These are phyloP conservation scores for Inonotus hispidus DNA, from an alignment of 1,284 basidiomycete species.

Conservation along the genomic window DNA sequence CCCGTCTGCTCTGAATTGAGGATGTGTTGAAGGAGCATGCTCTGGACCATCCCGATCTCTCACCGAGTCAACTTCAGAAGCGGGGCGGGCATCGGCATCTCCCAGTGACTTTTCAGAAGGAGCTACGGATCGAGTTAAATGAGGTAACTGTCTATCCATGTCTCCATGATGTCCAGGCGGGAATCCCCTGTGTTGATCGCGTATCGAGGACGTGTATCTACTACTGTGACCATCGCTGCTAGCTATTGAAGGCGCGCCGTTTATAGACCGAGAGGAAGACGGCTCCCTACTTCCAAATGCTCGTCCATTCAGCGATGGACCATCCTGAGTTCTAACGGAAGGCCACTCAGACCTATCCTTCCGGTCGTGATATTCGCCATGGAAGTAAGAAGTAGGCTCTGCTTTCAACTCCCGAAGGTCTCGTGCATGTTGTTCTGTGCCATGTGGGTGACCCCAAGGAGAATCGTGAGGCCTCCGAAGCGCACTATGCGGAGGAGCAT, in stretches of 20 bases:
- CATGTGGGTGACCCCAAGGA: constrained; percentile 26
- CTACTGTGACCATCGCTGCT: constrained; percentile 9
- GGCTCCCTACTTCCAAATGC: background rate
- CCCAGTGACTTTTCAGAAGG: background rate
- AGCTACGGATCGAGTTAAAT: constrained; percentile 22
- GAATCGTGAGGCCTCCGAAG: constrained; percentile 44
- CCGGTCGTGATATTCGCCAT: background rate
- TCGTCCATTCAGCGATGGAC: background rate
- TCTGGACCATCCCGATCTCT: constrained; percentile 4
- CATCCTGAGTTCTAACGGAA: background rate
- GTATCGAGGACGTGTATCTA: background rate
- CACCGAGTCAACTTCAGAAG: background rate
- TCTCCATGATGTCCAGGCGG: constrained; percentile 26
- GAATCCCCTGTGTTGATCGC: constrained; percentile 23
- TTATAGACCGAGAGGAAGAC: constrained; percentile 1
- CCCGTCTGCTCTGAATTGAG: constrained; percentile 26
- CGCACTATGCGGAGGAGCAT: constrained; percentile 37
- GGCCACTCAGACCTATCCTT: background rate
- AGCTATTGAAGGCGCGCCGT: constrained; percentile 8
- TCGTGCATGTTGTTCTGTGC: constrained; percentile 18
- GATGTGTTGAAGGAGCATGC: background rate
- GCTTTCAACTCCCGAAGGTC: background rate
- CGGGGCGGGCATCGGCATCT: background rate
- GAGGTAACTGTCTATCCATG: constrained; percentile 33
- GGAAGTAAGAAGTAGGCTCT: background rate